Evolutionary conservation across 2,329 filamentous ascomycete genomes (phyloP).

Genomic region (Fusarium armeniacum): DNA sequence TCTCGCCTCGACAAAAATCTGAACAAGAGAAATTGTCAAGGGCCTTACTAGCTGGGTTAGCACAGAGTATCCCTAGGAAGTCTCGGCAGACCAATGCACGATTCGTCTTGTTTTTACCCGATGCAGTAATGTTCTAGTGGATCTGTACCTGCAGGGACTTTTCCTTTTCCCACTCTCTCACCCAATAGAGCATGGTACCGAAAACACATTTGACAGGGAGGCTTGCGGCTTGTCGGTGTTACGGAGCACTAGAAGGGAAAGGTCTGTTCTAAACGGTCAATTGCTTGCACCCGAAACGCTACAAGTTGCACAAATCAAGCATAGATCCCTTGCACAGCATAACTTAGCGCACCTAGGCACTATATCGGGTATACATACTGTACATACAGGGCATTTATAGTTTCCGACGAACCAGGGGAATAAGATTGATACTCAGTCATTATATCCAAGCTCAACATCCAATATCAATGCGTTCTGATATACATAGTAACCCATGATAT

Average conservation of each 20-base stretch:
- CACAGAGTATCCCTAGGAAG: background rate
- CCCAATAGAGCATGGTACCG: slow-evolving; percentile 38
- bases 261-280: slow-evolving; percentile 25
- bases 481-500: slow-evolving; percentile 11
- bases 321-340: slow-evolving; percentile 14
- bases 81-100: slow-evolving; percentile 38
- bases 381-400: background rate
- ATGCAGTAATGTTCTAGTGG: slow-evolving; percentile 32
- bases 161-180: slow-evolving; percentile 1
- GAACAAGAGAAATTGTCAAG: slow-evolving; percentile 29
- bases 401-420: background rate
- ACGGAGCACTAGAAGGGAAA: slow-evolving; percentile 29
- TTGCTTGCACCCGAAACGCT: slow-evolving; percentile 14
- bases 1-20: slow-evolving; percentile 7
- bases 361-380: too few species aligned
- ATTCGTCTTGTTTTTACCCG: slow-evolving; percentile 32
- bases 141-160: slow-evolving; percentile 43
- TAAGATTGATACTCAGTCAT: slow-evolving; percentile 1
- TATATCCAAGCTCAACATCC: slow-evolving; percentile 6
- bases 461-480: slow-evolving; percentile 5
- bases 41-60: slow-evolving; percentile 6
- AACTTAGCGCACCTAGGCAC: background rate
- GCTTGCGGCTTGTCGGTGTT: slow-evolving; percentile 7
- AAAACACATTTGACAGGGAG: slow-evolving; percentile 35
- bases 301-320: slow-evolving; percentile 24